These are phyloP conservation scores for Penicillium alfredii DNA, from an alignment of 495 filamentous ascomycete species.

Conservation along the genomic window DNA sequence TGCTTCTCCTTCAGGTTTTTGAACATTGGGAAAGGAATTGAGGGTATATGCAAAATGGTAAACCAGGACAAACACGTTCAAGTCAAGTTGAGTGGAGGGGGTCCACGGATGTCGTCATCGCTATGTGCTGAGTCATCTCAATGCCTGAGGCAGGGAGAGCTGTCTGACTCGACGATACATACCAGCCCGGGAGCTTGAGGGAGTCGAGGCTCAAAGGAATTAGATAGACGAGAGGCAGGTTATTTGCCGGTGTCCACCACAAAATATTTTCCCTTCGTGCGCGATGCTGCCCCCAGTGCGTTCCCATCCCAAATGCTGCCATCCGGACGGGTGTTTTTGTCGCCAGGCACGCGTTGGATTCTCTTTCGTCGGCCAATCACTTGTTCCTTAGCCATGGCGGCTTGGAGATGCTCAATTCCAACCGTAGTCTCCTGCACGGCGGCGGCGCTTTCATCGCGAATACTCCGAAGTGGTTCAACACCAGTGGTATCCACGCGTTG, in stretches of 20 bases:
- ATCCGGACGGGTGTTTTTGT: constrained; percentile 31
- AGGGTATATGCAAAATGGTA: no score
- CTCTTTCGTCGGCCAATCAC: constrained; percentile 45
- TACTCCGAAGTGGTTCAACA: constrained; percentile 64
- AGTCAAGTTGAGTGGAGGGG: no score
- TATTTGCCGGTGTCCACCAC: constrained; percentile 65
- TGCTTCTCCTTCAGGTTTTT: constrained; percentile 38
- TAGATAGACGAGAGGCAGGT: no score
- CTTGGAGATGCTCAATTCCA: constrained; percentile 43
- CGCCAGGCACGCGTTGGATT: constrained; percentile 34
- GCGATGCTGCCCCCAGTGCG: constrained; percentile 57
- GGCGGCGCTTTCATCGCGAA: constrained; percentile 70
- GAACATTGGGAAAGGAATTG: no score
- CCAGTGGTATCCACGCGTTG: constrained; percentile 70
- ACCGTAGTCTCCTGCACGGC: constrained; percentile 51
- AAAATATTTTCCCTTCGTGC: constrained; percentile 68
- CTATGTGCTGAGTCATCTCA: no score
- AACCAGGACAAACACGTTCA: no score
- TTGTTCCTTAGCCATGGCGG: constrained; percentile 48
- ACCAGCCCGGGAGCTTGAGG: no score
- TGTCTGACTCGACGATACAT: no score
- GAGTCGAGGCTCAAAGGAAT: no score
- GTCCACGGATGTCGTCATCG: no score
- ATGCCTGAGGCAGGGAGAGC: no score
- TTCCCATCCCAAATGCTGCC: constrained; percentile 55